These are phyloP conservation scores for Diaporthe vaccinii DNA, from an alignment of 2,329 filamentous ascomycete species.

Conservation along the genomic window DNA sequence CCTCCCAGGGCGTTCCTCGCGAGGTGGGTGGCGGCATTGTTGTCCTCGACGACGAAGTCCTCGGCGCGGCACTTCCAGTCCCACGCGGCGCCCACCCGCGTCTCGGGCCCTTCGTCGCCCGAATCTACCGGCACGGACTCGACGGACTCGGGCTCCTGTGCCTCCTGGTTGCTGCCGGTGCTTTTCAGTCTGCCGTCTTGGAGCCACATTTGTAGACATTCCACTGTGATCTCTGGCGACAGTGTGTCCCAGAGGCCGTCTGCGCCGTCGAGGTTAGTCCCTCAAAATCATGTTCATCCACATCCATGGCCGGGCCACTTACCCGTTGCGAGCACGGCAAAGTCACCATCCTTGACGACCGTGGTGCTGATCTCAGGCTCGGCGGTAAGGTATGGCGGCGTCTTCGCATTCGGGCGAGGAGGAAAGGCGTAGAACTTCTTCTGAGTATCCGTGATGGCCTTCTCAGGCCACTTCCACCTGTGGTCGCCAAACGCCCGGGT, in stretches of 20 bases:
- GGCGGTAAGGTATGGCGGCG: slow-evolving; percentile 78
- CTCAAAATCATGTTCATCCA: neutral
- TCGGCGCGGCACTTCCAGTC: slow-evolving; percentile 49
- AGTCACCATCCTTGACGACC: slow-evolving; percentile 62
- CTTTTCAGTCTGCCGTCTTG: slow-evolving; percentile 6
- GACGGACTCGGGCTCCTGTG: neutral
- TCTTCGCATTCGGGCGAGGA: slow-evolving; percentile 59
- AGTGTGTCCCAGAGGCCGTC: slow-evolving; percentile 78
- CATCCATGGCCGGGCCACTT: neutral
- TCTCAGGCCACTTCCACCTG: slow-evolving; percentile 75
- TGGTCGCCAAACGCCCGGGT: slow-evolving; percentile 78
- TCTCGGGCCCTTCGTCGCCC: slow-evolving; percentile 7
- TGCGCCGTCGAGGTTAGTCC: neutral
- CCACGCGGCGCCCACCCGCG: neutral
- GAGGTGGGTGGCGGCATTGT: slow-evolving; percentile 85
- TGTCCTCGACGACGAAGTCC: slow-evolving; percentile 82
- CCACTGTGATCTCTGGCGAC: slow-evolving; percentile 68
- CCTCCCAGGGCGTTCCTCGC: slow-evolving; percentile 86
- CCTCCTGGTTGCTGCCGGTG: neutral
- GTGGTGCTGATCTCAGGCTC: slow-evolving; percentile 74
- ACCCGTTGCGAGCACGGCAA: slow-evolving; percentile 73
- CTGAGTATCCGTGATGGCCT: slow-evolving; percentile 49
- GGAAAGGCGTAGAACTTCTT: slow-evolving; percentile 64
- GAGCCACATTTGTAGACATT: slow-evolving; percentile 45
- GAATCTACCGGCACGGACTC: neutral